These are phyloP conservation scores for Fraxinus excelsior DNA, from an alignment of 257 asterid genomes.

Conservation along the genomic window DNA sequence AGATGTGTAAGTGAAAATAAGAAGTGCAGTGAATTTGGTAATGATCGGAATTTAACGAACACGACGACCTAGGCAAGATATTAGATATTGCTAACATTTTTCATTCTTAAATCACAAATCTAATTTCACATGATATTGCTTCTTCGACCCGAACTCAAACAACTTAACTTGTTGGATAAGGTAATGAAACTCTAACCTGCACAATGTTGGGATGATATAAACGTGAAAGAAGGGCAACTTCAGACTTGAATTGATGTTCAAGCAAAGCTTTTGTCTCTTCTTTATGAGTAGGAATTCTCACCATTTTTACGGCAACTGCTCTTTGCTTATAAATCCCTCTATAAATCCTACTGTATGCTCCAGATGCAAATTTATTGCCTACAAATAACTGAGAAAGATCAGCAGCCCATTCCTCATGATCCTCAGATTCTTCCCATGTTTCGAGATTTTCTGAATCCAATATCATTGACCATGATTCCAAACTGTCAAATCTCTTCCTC, in stretches of 20 bases:
- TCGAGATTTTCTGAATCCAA: conserved; percentile 85
- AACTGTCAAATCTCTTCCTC: conserved; percentile 82
- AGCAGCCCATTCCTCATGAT: conserved; percentile 69
- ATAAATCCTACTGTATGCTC: conserved; percentile 79
- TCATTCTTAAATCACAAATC: too few species aligned
- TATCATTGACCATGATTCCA: conserved; percentile 98
- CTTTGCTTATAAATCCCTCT: conserved; percentile 80
- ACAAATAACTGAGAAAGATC: conserved; percentile 84
- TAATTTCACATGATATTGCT: too few species aligned
- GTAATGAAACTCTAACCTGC: conserved; percentile 43
- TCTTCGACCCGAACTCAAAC: too few species aligned
- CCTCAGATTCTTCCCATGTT: conserved; percentile 71
- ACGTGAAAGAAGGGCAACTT: conserved; percentile 61
- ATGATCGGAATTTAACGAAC: too few species aligned
- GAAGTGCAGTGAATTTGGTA: too few species aligned
- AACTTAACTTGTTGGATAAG: background rate
- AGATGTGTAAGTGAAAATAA: too few species aligned
- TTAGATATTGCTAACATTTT: background rate
- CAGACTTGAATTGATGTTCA: conserved; percentile 61
- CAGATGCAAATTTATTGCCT: conserved; percentile 82
- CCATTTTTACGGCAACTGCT: conserved; percentile 86
- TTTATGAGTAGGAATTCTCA: conserved; percentile 66
- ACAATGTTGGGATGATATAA: conserved; percentile 70
- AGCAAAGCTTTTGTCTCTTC: conserved; percentile 50
- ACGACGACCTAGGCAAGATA: background rate